Evolutionary conservation across 805 yeast species (phyloP).

Genomic region (Candida michaelii): DNA sequence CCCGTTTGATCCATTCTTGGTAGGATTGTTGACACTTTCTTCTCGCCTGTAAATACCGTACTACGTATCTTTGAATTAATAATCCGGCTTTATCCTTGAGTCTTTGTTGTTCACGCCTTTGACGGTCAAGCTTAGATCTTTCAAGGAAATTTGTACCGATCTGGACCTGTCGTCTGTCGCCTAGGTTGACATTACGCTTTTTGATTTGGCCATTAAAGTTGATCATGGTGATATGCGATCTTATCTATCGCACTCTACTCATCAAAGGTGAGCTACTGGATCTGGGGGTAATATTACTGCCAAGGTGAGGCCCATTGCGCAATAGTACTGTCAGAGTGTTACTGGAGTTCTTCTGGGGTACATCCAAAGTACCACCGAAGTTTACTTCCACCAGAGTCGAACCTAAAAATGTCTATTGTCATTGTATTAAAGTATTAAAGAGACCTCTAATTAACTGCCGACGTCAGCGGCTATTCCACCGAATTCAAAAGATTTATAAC

Average conservation of each 20-base stretch:
- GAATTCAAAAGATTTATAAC: constrained; percentile 13
- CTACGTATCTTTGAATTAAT: constrained; percentile 49
- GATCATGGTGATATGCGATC: constrained; percentile 26
- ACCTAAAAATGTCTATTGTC: no score
- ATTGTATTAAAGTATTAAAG: no score
- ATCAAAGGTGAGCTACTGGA: no score
- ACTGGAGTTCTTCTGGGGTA: no score
- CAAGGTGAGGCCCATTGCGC: no score
- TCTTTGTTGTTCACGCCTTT: constrained; percentile 58
- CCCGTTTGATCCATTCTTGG: constrained; percentile 17
- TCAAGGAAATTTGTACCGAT: constrained; percentile 50
- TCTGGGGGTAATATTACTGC: no score
- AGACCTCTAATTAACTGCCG: no score
- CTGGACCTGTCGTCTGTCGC: constrained; percentile 42
- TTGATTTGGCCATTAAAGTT: constrained; percentile 71
- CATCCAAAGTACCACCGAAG: no score
- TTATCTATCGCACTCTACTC: no score
- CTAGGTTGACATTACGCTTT: constrained; percentile 61
- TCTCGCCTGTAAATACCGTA: constrained; percentile 37
- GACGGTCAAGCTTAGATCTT: constrained; percentile 65
- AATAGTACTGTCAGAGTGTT: no score
- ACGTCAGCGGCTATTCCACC: neutral
- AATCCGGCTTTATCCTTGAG: constrained; percentile 48
- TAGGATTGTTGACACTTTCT: constrained; percentile 19
- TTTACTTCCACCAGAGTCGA: no score